Percentiles rank a stretch among this genome's conserved stretches.
Conservation (phyloP, 1,284 basidiomycete genomes). For the Apiotrichum gracile region DNA sequence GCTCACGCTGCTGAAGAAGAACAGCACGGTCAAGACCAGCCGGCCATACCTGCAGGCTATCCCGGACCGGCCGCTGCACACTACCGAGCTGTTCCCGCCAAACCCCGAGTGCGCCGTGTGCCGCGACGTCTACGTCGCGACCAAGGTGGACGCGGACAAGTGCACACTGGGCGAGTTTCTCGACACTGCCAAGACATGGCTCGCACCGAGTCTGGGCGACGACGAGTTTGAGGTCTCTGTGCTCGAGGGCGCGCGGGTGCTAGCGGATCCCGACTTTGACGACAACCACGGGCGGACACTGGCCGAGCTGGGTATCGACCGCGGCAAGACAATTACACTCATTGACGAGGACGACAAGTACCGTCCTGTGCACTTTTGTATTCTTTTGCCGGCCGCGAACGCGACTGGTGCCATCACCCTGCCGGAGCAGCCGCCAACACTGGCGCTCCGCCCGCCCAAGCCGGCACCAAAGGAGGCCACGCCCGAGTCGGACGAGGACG, state of each 20-base stretch:
- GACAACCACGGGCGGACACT: slow-evolving; percentile 42
- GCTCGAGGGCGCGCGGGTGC: slow-evolving; percentile 65
- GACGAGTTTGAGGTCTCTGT: slow-evolving; percentile 63
- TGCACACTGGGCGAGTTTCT: slow-evolving; percentile 69
- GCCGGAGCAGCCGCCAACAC: slow-evolving; percentile 9
- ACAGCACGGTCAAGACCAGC: slow-evolving; percentile 40
- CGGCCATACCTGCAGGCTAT: slow-evolving; percentile 4
- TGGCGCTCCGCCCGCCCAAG: slow-evolving; percentile 7
- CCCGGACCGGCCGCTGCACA: neutral
- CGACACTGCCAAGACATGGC: slow-evolving; percentile 50
- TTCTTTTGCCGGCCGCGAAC: slow-evolving; percentile 53
- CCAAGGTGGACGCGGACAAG: slow-evolving; percentile 63
- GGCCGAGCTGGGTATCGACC: slow-evolving; percentile 36
- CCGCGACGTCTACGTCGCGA: slow-evolving; percentile 70
- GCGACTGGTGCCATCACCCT: slow-evolving; percentile 2
- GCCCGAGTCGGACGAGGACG: neutral
- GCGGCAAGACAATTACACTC: slow-evolving; percentile 70
- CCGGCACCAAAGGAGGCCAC: neutral
- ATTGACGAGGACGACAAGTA: slow-evolving; percentile 64
- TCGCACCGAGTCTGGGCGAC: slow-evolving; percentile 49
- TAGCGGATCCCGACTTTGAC: slow-evolving; percentile 45
- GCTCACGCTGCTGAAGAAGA: slow-evolving; percentile 60
- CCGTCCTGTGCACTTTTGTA: slow-evolving; percentile 65
- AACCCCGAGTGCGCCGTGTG: slow-evolving; percentile 77
- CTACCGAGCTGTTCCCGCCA: slow-evolving; percentile 53